Conservation (phyloP, 257 asterid species). For the Solanum sejunctum region DNA sequence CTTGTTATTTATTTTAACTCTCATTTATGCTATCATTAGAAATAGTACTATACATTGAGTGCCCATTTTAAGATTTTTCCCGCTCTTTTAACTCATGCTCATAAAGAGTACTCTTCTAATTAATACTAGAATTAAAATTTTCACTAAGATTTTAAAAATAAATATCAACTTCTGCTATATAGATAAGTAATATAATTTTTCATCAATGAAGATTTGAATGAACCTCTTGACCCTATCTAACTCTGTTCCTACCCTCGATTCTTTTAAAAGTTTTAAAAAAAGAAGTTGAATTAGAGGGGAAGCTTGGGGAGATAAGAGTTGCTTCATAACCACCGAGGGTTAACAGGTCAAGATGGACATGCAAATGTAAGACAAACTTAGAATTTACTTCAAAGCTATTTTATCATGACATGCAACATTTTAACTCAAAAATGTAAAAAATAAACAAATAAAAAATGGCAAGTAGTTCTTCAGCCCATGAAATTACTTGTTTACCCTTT, state of each 20-base stretch:
- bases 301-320: not conserved
- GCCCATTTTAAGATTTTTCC: not conserved
- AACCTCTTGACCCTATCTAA: not conserved
- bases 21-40: not conserved
- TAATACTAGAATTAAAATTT: too few species aligned
- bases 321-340: not conserved
- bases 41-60: not conserved
- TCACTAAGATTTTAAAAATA: not conserved
- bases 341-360: not conserved
- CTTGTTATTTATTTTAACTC: not conserved
- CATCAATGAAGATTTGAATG: fast-evolving
- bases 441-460: not conserved
- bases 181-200: not conserved
- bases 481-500: not conserved
- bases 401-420: not conserved
- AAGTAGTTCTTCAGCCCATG: not conserved
- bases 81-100: too few species aligned
- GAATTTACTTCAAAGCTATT: not conserved
- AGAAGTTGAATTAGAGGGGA: not conserved
- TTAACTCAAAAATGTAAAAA: not conserved
- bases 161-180: not conserved
- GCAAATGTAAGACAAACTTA: not conserved
- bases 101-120: too few species aligned
- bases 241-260: too few species aligned
- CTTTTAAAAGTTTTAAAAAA: too few species aligned